phyloP scores from a whole-genome alignment of 23 red algal species.

The Rhodosorus marinus region DNA sequence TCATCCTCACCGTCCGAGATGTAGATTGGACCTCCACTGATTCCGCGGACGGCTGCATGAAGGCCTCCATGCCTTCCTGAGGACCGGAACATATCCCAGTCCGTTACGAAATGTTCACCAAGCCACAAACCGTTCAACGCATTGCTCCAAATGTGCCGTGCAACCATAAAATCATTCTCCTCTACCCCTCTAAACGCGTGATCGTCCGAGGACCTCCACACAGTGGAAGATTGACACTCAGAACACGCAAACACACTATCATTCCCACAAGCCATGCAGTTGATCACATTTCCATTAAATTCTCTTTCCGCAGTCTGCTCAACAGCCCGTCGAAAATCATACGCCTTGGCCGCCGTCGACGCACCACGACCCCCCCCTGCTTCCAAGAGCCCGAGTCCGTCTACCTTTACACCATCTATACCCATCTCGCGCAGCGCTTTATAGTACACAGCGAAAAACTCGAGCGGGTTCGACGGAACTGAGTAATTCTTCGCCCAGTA shows the following conservation, averaged over 20 bases:
- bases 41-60: conserved; percentile 30
- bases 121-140: conserved; percentile 20
- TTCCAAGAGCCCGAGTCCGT: conserved; percentile 40
- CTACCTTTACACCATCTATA: conserved; percentile 25
- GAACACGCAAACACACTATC: conserved; percentile 22
- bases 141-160: conserved; percentile 29
- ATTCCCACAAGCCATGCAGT: conserved; percentile 36
- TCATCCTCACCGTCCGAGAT: conserved; percentile 12
- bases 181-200: conserved; percentile 34
- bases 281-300: conserved; percentile 10
- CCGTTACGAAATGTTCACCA: conserved; percentile 41
- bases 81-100: conserved; percentile 72
- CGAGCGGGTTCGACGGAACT: not conserved
- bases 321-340: no score
- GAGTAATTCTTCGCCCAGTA: conserved; percentile 26
- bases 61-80: conserved; percentile 3
- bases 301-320: conserved; percentile 2
- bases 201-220: conserved; percentile 61
- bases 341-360: conserved; percentile 1
- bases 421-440: conserved; percentile 16
- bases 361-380: not conserved
- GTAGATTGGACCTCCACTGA: conserved; percentile 28
- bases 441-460: conserved; percentile 4
- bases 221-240: conserved; percentile 1
- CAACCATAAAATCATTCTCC: conserved; percentile 9